Evolutionary conservation across 2,329 filamentous ascomycete genomes (phyloP), one percentile per base, ranked within the genome.

Genomic region (Verticillium nonalfalfae): DNA sequence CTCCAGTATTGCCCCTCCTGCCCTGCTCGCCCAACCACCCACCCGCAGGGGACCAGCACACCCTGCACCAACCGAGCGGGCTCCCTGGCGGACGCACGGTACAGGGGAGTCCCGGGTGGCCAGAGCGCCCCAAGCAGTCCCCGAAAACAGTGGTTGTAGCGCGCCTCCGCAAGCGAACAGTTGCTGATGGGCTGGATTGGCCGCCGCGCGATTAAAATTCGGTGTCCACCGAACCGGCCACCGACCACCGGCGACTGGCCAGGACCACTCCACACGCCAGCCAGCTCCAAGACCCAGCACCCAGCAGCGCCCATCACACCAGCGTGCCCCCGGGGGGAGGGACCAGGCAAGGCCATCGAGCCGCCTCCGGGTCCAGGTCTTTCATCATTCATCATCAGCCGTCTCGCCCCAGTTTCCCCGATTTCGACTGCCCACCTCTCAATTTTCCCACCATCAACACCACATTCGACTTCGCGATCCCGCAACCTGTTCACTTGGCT

Each of bases 341-440:
- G 26, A 31, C 39, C 18, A 18, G 31, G 57, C 52, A 57, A 60
- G 60, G 36, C 26, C 58, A 60, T 50, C 61, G 63, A 65, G 61
- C 61, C 63, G 45, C 45, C 45, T 52, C 45, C n/a, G 45, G 45
- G 45, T 52, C 18, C 45, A 52, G 45, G 45, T 52, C 45, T 52
- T 52, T 52, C 45, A 52, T 65, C 64, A 64, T 65, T 66, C 64
- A 66, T 66, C 64, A 66, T 66, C 61, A 61, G 59, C 57, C 54
- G 55, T 59, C 59, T 55, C 59, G 61, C 58, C 62, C 63, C 63
- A 62, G 62, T 64, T 57, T 3, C 55, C 45, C 45, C 45, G 45
- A 52, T 52, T 52, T 26, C 45, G 18, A 52, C 45, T 64, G 58
- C 62, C 64, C 64, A 63, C 61, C 62, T 63, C 62, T 60, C 62